Evolutionary conservation across 2,329 filamentous ascomycete species (phyloP), one percentile per base, ranked within the genome.

Genomic region (Paracorniculantispora psalliotae): DNA sequence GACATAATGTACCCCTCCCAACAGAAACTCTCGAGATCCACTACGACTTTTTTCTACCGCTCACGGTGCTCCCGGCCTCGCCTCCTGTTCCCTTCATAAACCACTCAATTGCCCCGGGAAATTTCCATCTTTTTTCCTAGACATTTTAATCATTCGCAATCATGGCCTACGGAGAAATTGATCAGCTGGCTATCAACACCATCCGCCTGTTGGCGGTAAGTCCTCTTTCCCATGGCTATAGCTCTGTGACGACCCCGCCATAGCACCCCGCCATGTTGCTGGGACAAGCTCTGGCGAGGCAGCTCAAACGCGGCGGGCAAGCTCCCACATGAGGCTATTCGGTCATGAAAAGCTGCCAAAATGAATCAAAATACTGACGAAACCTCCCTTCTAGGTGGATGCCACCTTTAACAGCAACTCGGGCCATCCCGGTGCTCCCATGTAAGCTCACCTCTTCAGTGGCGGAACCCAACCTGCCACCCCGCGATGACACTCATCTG

Each of bases 361-460:
- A 2, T 39, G 2, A 17, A 10, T 51, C 15, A 21, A 21, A 28
- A 56, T 59, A 60, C 68, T 71, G 61, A 72, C 65, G 49, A 62
- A 53, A 58, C 55, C 57, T 30, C 53, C 57, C 54, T 56, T 67
- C 62, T 74, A 99, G 94, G 90, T 92, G 81, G 94, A 99, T 97
- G 94, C 93, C 76, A 97, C 92, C 72, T 87, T 88, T 78, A 83
- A 89, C 76, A 91, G 93, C 76, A 97, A 97, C 86, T 97, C 93
- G 66, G 94, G 94, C 75, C 94, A 99, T 81, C 94, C 94, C 72
- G 94, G 94, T 84, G 94, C 94, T 76, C 94, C 94, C 71, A 99
- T 99, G 94, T 84, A 73, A 79, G 81, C 78, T 48, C 19, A 19
- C 17, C 26, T 41, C 46, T 17, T 5, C 17, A n/a, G 13, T 13